Percentiles rank a stretch among this genome's conserved stretches.
Evolutionary conservation across 495 filamentous ascomycete genomes (phyloP).

Genomic region (Neurospora sp.): DNA sequence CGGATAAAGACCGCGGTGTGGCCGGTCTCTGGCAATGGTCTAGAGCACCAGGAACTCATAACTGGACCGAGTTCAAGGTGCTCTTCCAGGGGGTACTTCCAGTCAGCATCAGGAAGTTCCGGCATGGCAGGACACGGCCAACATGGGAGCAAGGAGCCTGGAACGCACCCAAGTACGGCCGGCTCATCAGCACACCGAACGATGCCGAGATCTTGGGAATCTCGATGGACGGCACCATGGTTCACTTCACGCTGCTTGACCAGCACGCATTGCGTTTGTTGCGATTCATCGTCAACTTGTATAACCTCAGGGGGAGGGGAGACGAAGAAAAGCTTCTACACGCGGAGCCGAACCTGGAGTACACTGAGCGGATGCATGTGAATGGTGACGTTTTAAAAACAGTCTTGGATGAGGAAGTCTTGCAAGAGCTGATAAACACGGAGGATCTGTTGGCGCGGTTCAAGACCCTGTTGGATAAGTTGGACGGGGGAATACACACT

Average conservation of each 20-base stretch:
- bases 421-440: constrained; percentile 33
- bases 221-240: constrained; percentile 55
- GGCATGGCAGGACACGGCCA: constrained; percentile 33
- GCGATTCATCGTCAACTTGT: constrained; percentile 50
- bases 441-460: constrained; percentile 19
- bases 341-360: constrained; percentile 17
- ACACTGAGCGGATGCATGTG: constrained; percentile 44
- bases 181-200: constrained; percentile 16
- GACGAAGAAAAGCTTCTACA: not conserved
- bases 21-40: constrained; percentile 42
- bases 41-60: constrained; percentile 19
- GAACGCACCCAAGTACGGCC: constrained; percentile 18
- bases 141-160: constrained; percentile 24
- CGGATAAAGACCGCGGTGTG: constrained; percentile 37
- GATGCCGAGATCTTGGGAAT: constrained; percentile 48
- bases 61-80: constrained; percentile 24
- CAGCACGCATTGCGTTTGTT: constrained; percentile 51
- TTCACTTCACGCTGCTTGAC: constrained; percentile 48
- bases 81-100: constrained; percentile 43
- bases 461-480: constrained; percentile 21
- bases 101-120: constrained; percentile 40
- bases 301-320: constrained; percentile 21
- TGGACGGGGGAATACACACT: constrained; percentile 22
- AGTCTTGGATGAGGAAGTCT: constrained; percentile 37
- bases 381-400: constrained; percentile 57